Percentiles rank a stretch among this genome's conserved stretches.
Evolutionary conservation across 306 rosid species (phyloP).

Genomic region (Dalbergia oliveri): DNA sequence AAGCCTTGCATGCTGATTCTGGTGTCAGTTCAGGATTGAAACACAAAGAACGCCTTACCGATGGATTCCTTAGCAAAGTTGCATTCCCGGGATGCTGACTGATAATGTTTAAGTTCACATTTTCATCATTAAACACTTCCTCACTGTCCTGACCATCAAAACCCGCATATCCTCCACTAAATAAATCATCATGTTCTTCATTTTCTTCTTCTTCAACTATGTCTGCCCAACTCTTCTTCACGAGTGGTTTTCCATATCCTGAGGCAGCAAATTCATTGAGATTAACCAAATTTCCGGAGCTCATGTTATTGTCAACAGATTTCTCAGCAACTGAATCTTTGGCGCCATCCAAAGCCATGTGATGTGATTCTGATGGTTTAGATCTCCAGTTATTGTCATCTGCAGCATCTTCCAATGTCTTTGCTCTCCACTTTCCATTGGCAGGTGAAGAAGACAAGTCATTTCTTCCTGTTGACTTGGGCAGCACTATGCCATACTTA

Average conservation of each 20-base stretch:
- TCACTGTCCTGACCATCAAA: conserved; percentile 40
- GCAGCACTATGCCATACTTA: conserved; percentile 11
- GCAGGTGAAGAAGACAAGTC: conserved; percentile 36
- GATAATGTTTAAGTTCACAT: conserved; percentile 64
- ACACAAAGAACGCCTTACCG: conserved; percentile 65
- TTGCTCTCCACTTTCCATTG: conserved; percentile 44
- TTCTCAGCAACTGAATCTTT: conserved; percentile 14
- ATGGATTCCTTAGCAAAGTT: conserved; percentile 58
- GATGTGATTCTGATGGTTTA: conserved; percentile 33
- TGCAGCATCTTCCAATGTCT: conserved; percentile 37
- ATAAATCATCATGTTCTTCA: conserved; percentile 54
- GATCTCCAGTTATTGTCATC: conserved; percentile 6
- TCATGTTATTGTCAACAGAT: conserved; percentile 35
- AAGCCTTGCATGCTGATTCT: conserved; percentile 43
- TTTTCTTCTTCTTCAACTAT: conserved; percentile 91
- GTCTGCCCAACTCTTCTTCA: conserved; percentile 97
- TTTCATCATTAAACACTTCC: conserved; percentile 65
- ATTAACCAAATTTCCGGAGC: conserved; percentile 29
- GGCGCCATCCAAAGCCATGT: conserved; percentile 38
- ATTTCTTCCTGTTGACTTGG: conserved; percentile 15
- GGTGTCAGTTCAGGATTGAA: conserved; percentile 52
- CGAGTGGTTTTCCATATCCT: conserved; percentile 38
- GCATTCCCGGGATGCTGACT: conserved; percentile 44
- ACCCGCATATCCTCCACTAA: conserved; percentile 31
- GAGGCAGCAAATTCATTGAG: conserved; percentile 17